These are phyloP conservation scores for Mediolabrus comicus DNA, from an alignment of 108 stramenopile species.

Conservation along the genomic window DNA sequence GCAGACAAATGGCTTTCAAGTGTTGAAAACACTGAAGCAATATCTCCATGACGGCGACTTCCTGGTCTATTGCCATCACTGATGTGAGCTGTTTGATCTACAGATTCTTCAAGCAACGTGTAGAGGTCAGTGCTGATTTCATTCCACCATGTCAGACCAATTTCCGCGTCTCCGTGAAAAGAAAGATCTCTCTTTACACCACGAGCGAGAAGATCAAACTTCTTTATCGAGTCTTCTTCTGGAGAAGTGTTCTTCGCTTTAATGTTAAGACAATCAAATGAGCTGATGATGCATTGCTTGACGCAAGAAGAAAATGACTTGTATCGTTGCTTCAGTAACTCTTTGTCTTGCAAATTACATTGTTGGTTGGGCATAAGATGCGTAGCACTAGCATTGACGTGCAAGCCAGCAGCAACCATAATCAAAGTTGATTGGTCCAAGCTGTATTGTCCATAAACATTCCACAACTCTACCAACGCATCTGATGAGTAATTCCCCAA, in stretches of 20 bases:
- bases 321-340: slow-evolving; percentile 12
- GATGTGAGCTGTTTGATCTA: neutral
- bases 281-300: slow-evolving; percentile 31
- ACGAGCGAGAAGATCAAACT: slow-evolving; percentile 18
- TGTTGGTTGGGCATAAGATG: neutral
- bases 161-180: slow-evolving; percentile 2
- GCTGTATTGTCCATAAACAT: slow-evolving; percentile 28
- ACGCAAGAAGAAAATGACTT: slow-evolving; percentile 22
- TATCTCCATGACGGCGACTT: neutral
- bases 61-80: neutral
- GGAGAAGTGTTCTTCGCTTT: neutral
- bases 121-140: slow-evolving; percentile 21
- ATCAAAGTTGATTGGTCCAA: slow-evolving; percentile 20
- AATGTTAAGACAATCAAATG: neutral
- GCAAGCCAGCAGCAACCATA: slow-evolving; percentile 42
- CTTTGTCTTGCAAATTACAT: neutral
- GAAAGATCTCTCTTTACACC: slow-evolving; percentile 26
- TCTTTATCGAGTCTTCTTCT: neutral
- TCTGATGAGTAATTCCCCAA: slow-evolving; percentile 24
- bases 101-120: neutral
- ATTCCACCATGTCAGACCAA: slow-evolving; percentile 39
- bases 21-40: slow-evolving; percentile 13
- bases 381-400: slow-evolving; percentile 25
- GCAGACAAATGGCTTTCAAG: slow-evolving; percentile 26
- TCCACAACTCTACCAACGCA: slow-evolving; percentile 23